Evolutionary conservation across 2,329 filamentous ascomycete genomes (phyloP).

Genomic region (Reticulascus tulasneorum): DNA sequence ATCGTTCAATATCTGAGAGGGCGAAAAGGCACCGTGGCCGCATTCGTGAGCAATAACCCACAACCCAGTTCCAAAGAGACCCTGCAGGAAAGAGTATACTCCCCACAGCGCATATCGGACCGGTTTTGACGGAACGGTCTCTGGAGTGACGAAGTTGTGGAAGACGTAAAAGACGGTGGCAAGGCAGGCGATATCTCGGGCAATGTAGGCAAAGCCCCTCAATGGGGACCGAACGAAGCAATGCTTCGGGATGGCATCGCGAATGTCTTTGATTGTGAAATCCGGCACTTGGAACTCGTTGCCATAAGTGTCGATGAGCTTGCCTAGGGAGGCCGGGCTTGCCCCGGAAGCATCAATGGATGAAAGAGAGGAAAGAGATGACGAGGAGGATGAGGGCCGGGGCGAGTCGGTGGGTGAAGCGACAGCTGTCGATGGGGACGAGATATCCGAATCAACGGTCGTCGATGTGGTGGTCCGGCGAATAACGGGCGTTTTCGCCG

Average conservation of each 20-base stretch:
- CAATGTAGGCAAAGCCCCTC: slow-evolving; percentile 75
- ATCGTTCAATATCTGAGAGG: slow-evolving; percentile 88
- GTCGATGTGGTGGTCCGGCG: slow-evolving; percentile 43
- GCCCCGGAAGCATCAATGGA: slow-evolving; percentile 57
- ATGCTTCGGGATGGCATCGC: slow-evolving; percentile 94
- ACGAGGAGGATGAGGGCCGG: slow-evolving; percentile 68
- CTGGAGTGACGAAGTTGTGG: slow-evolving; percentile 85
- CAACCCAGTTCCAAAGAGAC: slow-evolving; percentile 86
- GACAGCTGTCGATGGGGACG: slow-evolving; percentile 50
- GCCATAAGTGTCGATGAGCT: slow-evolving; percentile 86
- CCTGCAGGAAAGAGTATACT: slow-evolving; percentile 75
- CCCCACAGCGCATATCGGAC: slow-evolving; percentile 62
- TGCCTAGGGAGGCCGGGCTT: slow-evolving; percentile 47
- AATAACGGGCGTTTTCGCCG: slow-evolving; percentile 39
- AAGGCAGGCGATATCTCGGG: slow-evolving; percentile 71
- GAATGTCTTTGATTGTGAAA: slow-evolving; percentile 96
- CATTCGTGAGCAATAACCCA: slow-evolving; percentile 99
- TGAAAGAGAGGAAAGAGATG: slow-evolving; percentile 85
- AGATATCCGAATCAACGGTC: slow-evolving; percentile 38
- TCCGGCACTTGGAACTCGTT: slow-evolving; percentile 92
- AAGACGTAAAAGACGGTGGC: slow-evolving; percentile 79
- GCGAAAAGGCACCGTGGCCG: slow-evolving; percentile 92
- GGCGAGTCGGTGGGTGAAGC: slow-evolving; percentile 59
- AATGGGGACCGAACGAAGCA: slow-evolving; percentile 86
- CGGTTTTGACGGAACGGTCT: slow-evolving; percentile 68